A percentile compares a stretch with the other conserved stretches of the same genome.
phyloP scores from a whole-genome alignment of 345 rosid species.

The Acer negundo region DNA sequence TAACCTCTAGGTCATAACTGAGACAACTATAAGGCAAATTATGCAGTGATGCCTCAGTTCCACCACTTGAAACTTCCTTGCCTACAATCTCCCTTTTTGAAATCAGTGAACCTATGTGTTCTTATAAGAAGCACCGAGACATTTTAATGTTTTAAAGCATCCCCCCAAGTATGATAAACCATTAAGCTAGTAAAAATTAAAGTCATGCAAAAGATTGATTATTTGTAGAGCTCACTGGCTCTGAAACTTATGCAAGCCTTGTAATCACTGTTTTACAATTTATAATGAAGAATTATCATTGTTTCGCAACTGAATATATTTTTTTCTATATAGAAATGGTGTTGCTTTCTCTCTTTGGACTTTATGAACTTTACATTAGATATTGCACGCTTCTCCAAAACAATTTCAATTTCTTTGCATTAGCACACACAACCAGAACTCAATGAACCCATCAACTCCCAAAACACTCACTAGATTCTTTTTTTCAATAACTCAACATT shows the following conservation, averaged over 20 bases:
- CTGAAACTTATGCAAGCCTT: neutral
- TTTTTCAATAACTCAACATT: neutral
- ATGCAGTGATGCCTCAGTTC: neutral
- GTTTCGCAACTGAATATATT: neutral
- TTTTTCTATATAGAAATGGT: too few relatives aligned
- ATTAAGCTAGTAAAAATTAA: neutral
- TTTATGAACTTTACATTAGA: neutral
- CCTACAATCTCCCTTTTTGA: neutral
- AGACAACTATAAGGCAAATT: neutral
- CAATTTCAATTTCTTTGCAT: neutral
- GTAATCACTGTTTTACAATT: neutral
- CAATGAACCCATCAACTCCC: neutral
- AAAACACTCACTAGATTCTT: neutral
- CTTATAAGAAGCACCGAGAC: neutral
- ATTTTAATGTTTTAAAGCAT: neutral
- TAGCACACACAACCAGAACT: neutral
- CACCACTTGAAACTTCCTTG: neutral
- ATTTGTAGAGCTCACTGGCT: neutral
- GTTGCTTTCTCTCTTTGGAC: neutral
- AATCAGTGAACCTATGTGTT: neutral
- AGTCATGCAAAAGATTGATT: neutral
- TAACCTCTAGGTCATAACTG: neutral
- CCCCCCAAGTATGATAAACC: neutral
- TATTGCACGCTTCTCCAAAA: neutral
- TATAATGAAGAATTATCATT: neutral